A percentile compares a stretch with the other conserved stretches of the same genome.
Evolutionary conservation across 306 rosid genomes (phyloP).

Genomic region (Prunus armeniaca): DNA sequence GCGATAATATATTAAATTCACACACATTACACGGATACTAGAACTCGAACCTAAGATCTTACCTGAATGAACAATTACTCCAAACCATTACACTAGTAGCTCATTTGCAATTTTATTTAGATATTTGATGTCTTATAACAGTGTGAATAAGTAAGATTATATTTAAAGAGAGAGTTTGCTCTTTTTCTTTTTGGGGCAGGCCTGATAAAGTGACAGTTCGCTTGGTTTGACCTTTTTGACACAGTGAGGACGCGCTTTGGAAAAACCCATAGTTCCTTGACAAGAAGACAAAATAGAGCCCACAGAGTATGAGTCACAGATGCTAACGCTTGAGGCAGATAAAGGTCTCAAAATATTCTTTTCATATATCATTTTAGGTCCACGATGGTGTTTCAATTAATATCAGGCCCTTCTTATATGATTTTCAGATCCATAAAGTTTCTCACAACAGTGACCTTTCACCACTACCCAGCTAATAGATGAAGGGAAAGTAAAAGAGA

Average conservation of each 20-base stretch:
- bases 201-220: not conserved
- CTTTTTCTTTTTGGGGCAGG: not conserved
- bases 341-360: not conserved
- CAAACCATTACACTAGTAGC: rapidly evolving
- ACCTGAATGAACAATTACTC: too few relatives aligned
- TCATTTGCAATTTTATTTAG: not conserved
- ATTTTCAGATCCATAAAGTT: not conserved
- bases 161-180: not conserved
- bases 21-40: too few relatives aligned
- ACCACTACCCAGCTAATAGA: not conserved
- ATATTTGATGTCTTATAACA: constrained; percentile 8
- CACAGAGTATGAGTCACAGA: constrained; percentile 7
- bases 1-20: too few relatives aligned
- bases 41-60: rapidly evolving
- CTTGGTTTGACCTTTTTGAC: constrained; percentile 17
- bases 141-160: not conserved
- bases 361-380: not conserved
- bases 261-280: constrained; percentile 16
- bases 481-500: not conserved
- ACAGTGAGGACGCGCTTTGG: constrained; percentile 7
- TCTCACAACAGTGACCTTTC: not conserved
- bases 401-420: not conserved
- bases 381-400: not conserved
- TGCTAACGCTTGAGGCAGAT: not conserved
- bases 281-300: constrained; percentile 34